Conservation (phyloP, 1,284 basidiomycete species). For the Cutaneotrichosporon cavernicola region DNA sequence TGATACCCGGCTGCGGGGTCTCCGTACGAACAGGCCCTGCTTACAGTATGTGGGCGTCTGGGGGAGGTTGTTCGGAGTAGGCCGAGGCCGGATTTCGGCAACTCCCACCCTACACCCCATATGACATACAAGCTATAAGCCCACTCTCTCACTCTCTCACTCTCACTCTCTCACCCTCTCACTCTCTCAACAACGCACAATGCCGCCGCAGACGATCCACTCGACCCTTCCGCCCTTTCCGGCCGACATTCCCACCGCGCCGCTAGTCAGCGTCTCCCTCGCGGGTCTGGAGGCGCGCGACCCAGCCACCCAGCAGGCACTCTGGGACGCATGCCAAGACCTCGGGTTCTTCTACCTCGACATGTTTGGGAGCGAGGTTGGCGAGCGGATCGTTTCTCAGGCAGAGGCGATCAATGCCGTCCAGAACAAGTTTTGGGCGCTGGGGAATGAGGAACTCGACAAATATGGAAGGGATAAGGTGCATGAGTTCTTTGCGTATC, state of each 20-base stretch:
- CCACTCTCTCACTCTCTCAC: background rate
- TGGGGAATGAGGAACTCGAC: slow-evolving; percentile 33
- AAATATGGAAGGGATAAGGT: slow-evolving; percentile 26
- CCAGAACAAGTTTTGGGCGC: slow-evolving; percentile 30
- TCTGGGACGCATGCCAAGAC: slow-evolving; percentile 30
- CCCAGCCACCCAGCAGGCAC: slow-evolving; percentile 19
- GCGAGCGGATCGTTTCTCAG: slow-evolving; percentile 28
- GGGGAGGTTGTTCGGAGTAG: too few species aligned
- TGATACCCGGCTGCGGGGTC: too few species aligned
- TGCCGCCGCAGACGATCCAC: slow-evolving; percentile 27
- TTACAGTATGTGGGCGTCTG: too few species aligned
- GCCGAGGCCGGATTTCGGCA: too few species aligned
- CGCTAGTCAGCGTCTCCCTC: slow-evolving; percentile 31
- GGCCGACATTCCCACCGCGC: slow-evolving; percentile 26
- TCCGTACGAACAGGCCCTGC: too few species aligned
- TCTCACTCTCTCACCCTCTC: background rate
- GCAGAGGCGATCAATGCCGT: slow-evolving; percentile 30
- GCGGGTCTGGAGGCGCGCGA: slow-evolving; percentile 28
- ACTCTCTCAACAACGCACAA: slow-evolving; percentile 5
- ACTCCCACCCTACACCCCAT: background rate
- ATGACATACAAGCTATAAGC: background rate
- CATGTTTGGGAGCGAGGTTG: slow-evolving; percentile 28
- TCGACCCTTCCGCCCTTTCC: slow-evolving; percentile 32
- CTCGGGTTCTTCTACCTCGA: slow-evolving; percentile 43
- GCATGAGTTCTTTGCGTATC: slow-evolving; percentile 33